These are phyloP conservation scores for Cylindrotheca fusiformis DNA, from an alignment of 108 stramenopile species.

Conservation along the genomic window DNA sequence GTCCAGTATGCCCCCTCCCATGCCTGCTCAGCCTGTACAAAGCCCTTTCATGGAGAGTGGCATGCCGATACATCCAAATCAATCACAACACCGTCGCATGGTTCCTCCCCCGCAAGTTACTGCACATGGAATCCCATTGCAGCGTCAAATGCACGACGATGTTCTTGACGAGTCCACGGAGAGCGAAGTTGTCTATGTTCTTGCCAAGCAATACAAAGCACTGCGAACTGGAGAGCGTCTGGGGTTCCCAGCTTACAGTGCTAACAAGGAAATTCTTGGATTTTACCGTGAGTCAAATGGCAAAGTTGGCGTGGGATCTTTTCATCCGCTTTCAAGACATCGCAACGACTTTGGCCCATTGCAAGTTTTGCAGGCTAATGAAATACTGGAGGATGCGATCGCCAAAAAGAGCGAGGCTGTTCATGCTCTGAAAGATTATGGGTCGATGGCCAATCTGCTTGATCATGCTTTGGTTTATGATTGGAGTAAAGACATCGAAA, in stretches of 20 bases:
- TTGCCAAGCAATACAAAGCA: slow-evolving; percentile 62
- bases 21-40: neutral
- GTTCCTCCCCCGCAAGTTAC: neutral
- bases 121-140: neutral
- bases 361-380: slow-evolving; percentile 43
- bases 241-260: slow-evolving; percentile 62
- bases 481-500: slow-evolving; percentile 44
- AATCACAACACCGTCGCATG: neutral
- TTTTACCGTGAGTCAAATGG: slow-evolving; percentile 32
- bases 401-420: slow-evolving; percentile 44
- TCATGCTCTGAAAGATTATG: slow-evolving; percentile 44
- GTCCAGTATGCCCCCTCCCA: neutral
- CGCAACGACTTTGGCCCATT: slow-evolving; percentile 42
- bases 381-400: slow-evolving; percentile 50
- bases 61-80: neutral
- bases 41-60: neutral
- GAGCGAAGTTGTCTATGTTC: slow-evolving; percentile 46
- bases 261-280: slow-evolving; percentile 51
- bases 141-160: neutral
- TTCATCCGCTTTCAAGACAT: slow-evolving; percentile 39
- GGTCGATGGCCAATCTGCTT: slow-evolving; percentile 39
- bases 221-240: slow-evolving; percentile 42
- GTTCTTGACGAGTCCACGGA: slow-evolving; percentile 6
- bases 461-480: slow-evolving; percentile 49
- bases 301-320: slow-evolving; percentile 25